Evolutionary conservation across 345 rosid species (phyloP), one percentile per base, ranked within the genome.

Genomic region (Syzygium jambos): DNA sequence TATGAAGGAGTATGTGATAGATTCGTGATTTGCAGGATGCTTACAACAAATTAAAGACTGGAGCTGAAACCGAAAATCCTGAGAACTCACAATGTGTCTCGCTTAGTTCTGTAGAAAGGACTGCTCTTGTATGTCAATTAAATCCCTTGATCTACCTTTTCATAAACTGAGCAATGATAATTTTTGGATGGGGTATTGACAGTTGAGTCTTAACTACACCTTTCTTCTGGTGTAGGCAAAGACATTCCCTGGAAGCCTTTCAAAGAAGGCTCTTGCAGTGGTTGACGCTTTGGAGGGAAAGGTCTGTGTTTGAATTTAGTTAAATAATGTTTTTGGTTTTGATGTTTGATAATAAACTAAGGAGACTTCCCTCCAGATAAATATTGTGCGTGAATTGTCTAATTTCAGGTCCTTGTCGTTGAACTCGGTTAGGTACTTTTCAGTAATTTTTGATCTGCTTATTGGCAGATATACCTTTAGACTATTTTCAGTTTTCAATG

Each of bases 221-320:
- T 83, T n/a, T 87, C 89, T 88, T 61, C 84, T 87, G 90, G 56
- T 87, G 86, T 91, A 98, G 99, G 99, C 97, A 61, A 98, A 95
- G 93, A 93, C 91, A 91, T 93, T 98, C 88, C 94, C 93, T 2
- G 94, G 95, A 88, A 46, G 95, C 85, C 92, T 96, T 84, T 92
- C 97, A 68, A 96, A 90, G 90, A 95, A 93, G 88, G 99, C 97
- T 86, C 89, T 95, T 91, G 92, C 90, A 9, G 94, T 95, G 46
- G 92, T 90, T 85, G 99, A 95, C 89, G 92, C 98, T 89, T 90
- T 96, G 93, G 99, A 98, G 92, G 99, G 99, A 73, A 98, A 96
- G 96, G 99, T 96, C n/a, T 86, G 93, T 88, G 85, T 22, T 80
- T 88, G 68, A 83, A 34, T 73, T 19, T 19, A 73, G 80, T 38